Conservation (phyloP, 2,329 filamentous ascomycete species). For the Paracamarosporium sp. region DNA sequence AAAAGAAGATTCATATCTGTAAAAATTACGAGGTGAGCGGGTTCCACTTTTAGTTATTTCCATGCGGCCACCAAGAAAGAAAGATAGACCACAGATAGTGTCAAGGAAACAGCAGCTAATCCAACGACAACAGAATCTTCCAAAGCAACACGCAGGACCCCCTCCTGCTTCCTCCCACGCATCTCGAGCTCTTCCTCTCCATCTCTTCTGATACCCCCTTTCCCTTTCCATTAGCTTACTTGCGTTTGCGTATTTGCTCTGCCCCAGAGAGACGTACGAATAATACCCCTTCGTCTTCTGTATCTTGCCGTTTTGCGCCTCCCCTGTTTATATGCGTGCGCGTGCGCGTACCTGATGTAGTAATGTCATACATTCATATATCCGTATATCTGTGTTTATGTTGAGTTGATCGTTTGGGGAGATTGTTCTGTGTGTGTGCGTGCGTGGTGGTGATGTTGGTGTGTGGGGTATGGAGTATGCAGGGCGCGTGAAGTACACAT, state of each 20-base stretch:
- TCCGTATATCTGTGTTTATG: too few species aligned
- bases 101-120: too few species aligned
- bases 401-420: too few species aligned
- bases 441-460: too few species aligned
- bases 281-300: constrained; percentile 32
- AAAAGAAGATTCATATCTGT: constrained; percentile 13
- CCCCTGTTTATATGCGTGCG: not conserved
- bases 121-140: not conserved
- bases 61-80: too few species aligned
- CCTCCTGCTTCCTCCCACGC: constrained; percentile 12
- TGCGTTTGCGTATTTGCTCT: too few species aligned
- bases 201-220: constrained; percentile 39
- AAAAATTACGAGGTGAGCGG: constrained; percentile 23
- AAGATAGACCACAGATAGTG: too few species aligned
- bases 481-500: too few species aligned
- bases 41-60: not conserved
- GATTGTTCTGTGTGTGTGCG: too few species aligned
- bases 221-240: constrained; percentile 11
- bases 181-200: constrained; percentile 16
- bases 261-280: too few species aligned
- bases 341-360: not conserved
- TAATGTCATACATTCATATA: not conserved
- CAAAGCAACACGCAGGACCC: not conserved
- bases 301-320: not conserved
- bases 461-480: too few species aligned